Percentiles rank a stretch among this genome's conserved stretches.
Evolutionary conservation across 2,329 filamentous ascomycete species (phyloP).

Genomic region (Lizonia empirigonia): DNA sequence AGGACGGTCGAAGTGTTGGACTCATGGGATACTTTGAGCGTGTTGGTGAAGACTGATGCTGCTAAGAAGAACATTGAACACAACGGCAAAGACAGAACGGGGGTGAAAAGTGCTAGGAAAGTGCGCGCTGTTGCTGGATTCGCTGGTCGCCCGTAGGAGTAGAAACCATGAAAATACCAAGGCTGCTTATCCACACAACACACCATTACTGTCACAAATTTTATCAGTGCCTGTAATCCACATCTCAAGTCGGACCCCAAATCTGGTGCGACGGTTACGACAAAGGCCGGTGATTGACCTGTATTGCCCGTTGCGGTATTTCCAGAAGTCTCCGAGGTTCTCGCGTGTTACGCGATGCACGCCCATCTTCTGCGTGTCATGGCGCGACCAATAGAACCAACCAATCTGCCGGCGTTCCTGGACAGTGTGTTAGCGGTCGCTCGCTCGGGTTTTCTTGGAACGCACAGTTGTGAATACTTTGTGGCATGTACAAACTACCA

Average conservation of each 20-base stretch:
- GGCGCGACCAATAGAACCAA: constrained; percentile 17
- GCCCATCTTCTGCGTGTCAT: constrained; percentile 9
- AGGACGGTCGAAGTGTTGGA: background rate
- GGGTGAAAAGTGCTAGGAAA: background rate
- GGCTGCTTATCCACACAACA: background rate
- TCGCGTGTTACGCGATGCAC: constrained; percentile 11
- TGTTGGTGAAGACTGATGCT: background rate
- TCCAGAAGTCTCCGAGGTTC: constrained; percentile 21
- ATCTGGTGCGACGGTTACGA: constrained; percentile 9
- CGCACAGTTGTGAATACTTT: background rate
- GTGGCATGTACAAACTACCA: background rate
- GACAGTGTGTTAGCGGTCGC: background rate
- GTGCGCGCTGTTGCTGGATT: background rate
- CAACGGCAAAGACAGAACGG: background rate
- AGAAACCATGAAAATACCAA: too few species aligned
- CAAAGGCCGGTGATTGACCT: constrained; percentile 5
- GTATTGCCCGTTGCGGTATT: constrained; percentile 10
- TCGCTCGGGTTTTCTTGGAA: background rate
- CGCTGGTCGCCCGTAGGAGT: background rate
- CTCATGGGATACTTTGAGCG: background rate
- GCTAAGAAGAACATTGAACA: background rate
- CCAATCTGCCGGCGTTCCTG: constrained; percentile 19
- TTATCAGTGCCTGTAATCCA: constrained; percentile 22
- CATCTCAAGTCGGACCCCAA: constrained; percentile 18
- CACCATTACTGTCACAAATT: background rate